Conservation (phyloP, 805 yeast genomes). For the Pichia rugopelliculosa region DNA sequence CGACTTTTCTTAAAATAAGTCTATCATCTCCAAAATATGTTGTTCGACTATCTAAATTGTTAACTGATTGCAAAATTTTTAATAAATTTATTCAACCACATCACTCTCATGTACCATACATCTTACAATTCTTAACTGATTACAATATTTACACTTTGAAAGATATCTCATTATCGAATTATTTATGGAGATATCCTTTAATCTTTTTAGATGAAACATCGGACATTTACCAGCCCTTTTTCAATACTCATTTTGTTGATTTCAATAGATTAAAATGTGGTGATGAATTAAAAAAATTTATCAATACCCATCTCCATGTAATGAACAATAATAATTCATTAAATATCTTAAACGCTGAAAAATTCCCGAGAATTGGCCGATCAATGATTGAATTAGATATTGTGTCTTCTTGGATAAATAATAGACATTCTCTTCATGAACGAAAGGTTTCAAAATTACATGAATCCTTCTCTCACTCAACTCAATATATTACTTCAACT, state of each 20-base stretch:
- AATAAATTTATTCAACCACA: constrained; percentile 41
- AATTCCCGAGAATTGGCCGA: constrained; percentile 49
- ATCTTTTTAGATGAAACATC: constrained; percentile 9
- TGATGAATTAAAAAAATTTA: constrained; percentile 27
- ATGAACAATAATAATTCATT: constrained; percentile 3
- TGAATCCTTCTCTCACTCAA: constrained; percentile 8
- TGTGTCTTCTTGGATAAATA: constrained; percentile 49
- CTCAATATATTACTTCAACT: constrained; percentile 37
- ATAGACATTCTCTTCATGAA: constrained; percentile 39
- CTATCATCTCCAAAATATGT: constrained; percentile 55
- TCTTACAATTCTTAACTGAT: constrained; percentile 74
- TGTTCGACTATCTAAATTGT: constrained; percentile 44
- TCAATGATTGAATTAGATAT: constrained; percentile 69
- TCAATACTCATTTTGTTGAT: constrained; percentile 18
- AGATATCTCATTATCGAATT: constrained; percentile 48
- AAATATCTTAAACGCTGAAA: constrained; percentile 25
- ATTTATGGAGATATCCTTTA: constrained; percentile 53
- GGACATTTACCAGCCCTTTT: constrained; percentile 17
- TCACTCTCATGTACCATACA: constrained; percentile 76
- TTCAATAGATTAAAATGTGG: constrained; percentile 24
- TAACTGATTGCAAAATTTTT: constrained; percentile 36
- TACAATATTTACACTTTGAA: constrained; percentile 80
- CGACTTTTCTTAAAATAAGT: constrained; percentile 60
- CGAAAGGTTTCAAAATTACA: constrained; percentile 38
- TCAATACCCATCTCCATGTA: constrained; percentile 19